Evolutionary conservation across 176 grass and related monocot genomes (phyloP).

Genomic region (Oryza rufipogon): DNA sequence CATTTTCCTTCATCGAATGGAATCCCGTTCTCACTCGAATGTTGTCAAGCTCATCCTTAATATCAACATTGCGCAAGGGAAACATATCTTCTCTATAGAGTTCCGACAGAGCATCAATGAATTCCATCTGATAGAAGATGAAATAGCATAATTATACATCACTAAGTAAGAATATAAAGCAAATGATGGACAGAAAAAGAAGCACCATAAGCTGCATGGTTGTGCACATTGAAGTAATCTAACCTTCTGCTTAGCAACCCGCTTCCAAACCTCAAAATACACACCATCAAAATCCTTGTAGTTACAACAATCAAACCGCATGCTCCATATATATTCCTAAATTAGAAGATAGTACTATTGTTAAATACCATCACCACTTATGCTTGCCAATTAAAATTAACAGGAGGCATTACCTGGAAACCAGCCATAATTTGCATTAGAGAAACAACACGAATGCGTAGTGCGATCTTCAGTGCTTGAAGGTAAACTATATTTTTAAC

Average conservation of each 20-base stretch:
- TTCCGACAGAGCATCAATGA: neutral
- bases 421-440: neutral
- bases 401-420: neutral
- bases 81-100: neutral
- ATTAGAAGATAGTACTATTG: neutral
- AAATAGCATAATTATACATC: neutral
- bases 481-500: neutral
- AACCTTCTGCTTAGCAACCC: neutral
- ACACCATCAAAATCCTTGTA: neutral
- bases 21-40: rapidly evolving
- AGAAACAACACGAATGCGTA: neutral
- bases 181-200: neutral
- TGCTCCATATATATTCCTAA: neutral
- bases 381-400: neutral
- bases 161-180: neutral
- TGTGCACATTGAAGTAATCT: neutral
- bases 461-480: constrained; percentile 24
- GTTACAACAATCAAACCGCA: neutral
- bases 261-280: constrained; percentile 40
- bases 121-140: constrained; percentile 8
- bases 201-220: neutral
- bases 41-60: neutral
- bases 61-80: neutral
- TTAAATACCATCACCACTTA: neutral
- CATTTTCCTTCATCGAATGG: neutral